Conservation (phyloP, 2,329 filamentous ascomycete species). For the Microcera coccophila region DNA sequence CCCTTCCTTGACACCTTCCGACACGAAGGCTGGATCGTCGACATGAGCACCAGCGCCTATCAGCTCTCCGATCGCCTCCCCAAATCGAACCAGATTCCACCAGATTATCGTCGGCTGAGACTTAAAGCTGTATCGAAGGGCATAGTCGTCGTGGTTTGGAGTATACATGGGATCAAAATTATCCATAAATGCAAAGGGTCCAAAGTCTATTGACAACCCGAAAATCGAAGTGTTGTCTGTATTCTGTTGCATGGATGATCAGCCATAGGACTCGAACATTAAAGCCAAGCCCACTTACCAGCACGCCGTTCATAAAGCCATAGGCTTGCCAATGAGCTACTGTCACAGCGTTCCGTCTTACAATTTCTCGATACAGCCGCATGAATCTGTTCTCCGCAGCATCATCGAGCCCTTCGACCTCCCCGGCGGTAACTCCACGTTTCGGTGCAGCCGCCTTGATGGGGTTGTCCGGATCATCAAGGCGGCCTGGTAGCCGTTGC, state of each 20-base stretch:
- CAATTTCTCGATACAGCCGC: conserved; percentile 82
- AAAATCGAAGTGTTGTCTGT: conserved; percentile 94
- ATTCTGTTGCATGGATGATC: conserved; percentile 48
- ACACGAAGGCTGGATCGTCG: conserved; percentile 67
- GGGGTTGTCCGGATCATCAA: conserved; percentile 50
- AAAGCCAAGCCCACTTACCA: conserved; percentile 38
- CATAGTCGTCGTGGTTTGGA: conserved; percentile 90
- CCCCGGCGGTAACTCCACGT: conserved; percentile 52
- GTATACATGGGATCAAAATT: conserved; percentile 94
- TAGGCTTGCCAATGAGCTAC: conserved; percentile 97
- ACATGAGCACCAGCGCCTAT: conserved; percentile 72
- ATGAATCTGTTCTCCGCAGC: conserved; percentile 81
- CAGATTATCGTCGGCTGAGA: conserved; percentile 96
- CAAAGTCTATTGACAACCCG: conserved; percentile 88
- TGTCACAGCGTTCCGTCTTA: conserved; percentile 77
- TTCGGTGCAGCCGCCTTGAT: conserved; percentile 39
- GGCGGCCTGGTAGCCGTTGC: conserved; percentile 69
- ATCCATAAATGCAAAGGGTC: conserved; percentile 96
- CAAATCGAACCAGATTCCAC: conserved; percentile 95
- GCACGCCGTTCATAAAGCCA: conserved; percentile 97
- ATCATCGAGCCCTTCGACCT: conserved; percentile 63
- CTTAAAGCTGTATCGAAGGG: conserved; percentile 83
- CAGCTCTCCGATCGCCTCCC: conserved; percentile 83
- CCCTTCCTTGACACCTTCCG: conserved; percentile 63
- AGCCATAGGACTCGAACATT: background rate